Evolutionary conservation across 2,329 filamentous ascomycete species (phyloP).

Genomic region (Talaromyces piceae): DNA sequence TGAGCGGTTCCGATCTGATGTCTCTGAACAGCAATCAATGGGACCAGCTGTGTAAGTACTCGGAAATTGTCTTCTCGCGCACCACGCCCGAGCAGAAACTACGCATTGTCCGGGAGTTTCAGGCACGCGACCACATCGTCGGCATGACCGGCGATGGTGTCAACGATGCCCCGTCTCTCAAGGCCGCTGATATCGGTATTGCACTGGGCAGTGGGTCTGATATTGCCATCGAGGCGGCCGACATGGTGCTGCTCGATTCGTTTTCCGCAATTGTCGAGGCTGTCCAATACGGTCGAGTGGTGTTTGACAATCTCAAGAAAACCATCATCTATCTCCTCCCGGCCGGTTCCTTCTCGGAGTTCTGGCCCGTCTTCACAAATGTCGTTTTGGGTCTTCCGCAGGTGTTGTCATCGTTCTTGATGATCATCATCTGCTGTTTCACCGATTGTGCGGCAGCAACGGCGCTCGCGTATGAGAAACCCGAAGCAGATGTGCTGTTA

Average conservation of each 20-base stretch:
- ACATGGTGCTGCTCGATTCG: constrained; percentile 59
- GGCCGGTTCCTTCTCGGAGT: constrained; percentile 66
- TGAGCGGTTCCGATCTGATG: constrained; percentile 60
- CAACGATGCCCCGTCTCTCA: constrained; percentile 41
- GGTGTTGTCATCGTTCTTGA: constrained; percentile 64
- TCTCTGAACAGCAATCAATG: constrained; percentile 61
- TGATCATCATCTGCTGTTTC: constrained; percentile 65
- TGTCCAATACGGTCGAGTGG: constrained; percentile 63
- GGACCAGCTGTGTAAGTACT: constrained; percentile 56
- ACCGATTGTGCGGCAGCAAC: constrained; percentile 70
- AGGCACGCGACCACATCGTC: constrained; percentile 51
- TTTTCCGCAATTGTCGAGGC: constrained; percentile 67
- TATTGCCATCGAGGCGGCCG: constrained; percentile 55
- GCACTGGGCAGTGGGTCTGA: constrained; percentile 52
- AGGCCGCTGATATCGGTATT: constrained; percentile 52
- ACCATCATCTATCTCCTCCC: constrained; percentile 67
- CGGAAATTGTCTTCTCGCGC: constrained; percentile 67
- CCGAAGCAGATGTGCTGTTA: constrained; percentile 66
- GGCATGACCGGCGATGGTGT: constrained; percentile 44
- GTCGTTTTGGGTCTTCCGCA: constrained; percentile 66
- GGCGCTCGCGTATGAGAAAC: constrained; percentile 66
- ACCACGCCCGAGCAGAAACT: constrained; percentile 75
- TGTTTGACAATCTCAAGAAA: constrained; percentile 75
- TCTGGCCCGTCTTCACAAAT: constrained; percentile 66
- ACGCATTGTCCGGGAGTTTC: constrained; percentile 69